Evolutionary conservation across 257 asterid genomes (phyloP), one percentile per base, ranked within the genome.

Genomic region (Nicotiana attenuata): DNA sequence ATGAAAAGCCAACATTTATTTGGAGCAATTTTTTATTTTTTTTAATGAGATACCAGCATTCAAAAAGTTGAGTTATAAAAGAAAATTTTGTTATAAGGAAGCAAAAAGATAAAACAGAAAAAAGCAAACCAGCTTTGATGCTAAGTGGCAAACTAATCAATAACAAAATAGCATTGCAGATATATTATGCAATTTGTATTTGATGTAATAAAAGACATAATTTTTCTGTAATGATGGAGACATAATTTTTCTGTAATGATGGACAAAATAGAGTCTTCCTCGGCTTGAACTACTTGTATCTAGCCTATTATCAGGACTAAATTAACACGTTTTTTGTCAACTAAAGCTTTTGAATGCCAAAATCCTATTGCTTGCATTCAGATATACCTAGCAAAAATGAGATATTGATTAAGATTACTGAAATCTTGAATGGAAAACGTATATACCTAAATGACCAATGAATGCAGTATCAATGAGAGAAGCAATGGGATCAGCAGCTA

Each of bases 401-500:
- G 9, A 35, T 33, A 4, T 68, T 10, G 55, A 35, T 60, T 60
- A 63, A 63, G 67, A 24, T 63, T 11, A 28, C 29, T 28, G 29
- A 28, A 28, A 28, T 28, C 29, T 28, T 28, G 29, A 28, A 28
- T 28, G 29, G 29, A 28, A 28, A 28, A 63, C 29, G 53, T 85
- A 3, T n/a, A 31, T 85, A 91, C 99, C 99, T 86, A 96, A 87
- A 80, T 84, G 99, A 61, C 99, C 99, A 8, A 96, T 92, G 65
- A 96, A 96, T 3, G 91, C 97, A 0, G 98, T 96, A 80, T 96
- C 99, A 3, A 96, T 91, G 56, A 96, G 85, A 28, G 99, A 96
- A 10, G 99, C 99, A 1, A 96, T 68, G 5, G 99, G 99, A 84
- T 96, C 99, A 17, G 99, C 99, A 45, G 99, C 98, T 87, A 96